These are phyloP conservation scores for Metrosideros polymorpha DNA, from an alignment of 441 rosid genomes.

Conservation along the genomic window DNA sequence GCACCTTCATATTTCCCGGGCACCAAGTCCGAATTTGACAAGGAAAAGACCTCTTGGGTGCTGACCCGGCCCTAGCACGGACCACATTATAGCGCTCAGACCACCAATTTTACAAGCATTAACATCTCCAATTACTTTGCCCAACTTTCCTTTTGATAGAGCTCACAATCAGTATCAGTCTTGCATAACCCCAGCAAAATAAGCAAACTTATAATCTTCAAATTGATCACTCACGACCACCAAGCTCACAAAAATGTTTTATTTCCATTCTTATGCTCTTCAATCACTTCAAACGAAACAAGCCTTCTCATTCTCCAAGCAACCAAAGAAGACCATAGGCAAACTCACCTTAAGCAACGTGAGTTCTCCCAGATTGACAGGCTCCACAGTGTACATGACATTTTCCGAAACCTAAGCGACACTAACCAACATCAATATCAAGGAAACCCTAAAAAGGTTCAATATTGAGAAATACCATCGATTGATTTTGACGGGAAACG, in stretches of 20 bases:
- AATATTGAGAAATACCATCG: not conserved
- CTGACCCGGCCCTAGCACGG: conserved; percentile 66
- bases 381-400: conserved; percentile 36
- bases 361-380: conserved; percentile 42
- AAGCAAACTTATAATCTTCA: not conserved
- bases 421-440: not conserved
- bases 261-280: not conserved
- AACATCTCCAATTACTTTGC: not conserved
- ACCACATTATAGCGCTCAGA: not conserved
- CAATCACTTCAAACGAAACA: not conserved
- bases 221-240: not conserved
- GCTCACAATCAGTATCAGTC: not conserved
- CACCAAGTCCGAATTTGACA: conserved; percentile 83
- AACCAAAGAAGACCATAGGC: not conserved
- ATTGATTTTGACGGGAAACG: not conserved
- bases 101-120: not conserved
- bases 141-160: not conserved
- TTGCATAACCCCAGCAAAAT: not conserved
- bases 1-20: conserved; percentile 97
- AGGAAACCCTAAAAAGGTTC: not conserved
- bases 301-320: not conserved
- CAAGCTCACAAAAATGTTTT: not conserved
- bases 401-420: conserved; percentile 36
- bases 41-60: conserved; percentile 71
- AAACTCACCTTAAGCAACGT: conserved; percentile 59